Conservation (phyloP, 257 asterid genomes). For the Nicotiana undulata region DNA sequence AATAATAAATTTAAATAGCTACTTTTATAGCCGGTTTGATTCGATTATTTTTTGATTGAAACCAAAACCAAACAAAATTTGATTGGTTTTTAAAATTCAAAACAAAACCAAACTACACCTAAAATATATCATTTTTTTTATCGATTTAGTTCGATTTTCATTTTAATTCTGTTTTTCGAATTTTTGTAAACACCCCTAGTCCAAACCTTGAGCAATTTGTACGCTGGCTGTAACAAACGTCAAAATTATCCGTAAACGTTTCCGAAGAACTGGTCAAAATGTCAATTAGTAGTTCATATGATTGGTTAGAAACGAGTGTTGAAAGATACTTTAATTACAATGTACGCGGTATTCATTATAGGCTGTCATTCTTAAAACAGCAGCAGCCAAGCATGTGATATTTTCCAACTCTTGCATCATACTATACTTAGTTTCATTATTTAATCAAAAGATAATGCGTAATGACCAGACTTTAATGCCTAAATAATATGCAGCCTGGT, state of each 20-base stretch:
- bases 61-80: too few species aligned
- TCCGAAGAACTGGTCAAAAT: neutral
- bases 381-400: slow-evolving; percentile 1
- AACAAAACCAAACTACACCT: too few species aligned
- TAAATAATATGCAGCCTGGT: too few species aligned
- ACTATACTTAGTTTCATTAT: neutral
- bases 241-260: neutral
- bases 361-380: slow-evolving; percentile 4
- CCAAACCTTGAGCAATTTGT: neutral
- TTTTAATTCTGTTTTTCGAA: too few species aligned
- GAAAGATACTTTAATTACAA: slow-evolving; percentile 1
- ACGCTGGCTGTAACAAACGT: neutral
- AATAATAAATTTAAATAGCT: too few species aligned
- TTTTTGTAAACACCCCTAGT: too few species aligned
- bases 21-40: too few species aligned
- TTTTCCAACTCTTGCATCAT: neutral
- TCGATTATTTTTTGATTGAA: too few species aligned
- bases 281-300: neutral
- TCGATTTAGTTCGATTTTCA: too few species aligned
- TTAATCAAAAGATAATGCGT: neutral
- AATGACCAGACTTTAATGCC: neutral
- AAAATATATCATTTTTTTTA: too few species aligned
- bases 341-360: slow-evolving; percentile 4
- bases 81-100: too few species aligned
- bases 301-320: neutral